These are phyloP conservation scores for Chrysanthemum lavandulifolium DNA, from an alignment of 129 eudicot species.

Conservation along the genomic window DNA sequence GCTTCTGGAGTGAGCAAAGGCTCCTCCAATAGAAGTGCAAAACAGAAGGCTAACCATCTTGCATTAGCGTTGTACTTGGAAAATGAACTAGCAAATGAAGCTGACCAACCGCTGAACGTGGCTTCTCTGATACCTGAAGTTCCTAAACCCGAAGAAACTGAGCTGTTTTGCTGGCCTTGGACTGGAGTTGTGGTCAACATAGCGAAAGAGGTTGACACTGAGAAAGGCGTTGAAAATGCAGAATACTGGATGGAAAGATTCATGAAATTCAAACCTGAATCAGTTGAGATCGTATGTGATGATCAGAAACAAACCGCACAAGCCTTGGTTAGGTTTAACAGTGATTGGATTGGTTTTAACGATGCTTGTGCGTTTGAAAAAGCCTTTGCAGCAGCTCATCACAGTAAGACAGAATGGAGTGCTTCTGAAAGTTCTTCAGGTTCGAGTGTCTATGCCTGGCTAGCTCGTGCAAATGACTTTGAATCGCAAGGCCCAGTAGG, in stretches of 20 bases:
- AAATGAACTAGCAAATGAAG: constrained; percentile 48
- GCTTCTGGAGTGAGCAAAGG: constrained; percentile 84
- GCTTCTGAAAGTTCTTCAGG: constrained; percentile 16
- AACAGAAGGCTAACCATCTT: constrained; percentile 82
- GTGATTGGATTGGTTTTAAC: too few relatives aligned
- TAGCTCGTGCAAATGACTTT: constrained; percentile 77
- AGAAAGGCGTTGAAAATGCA: constrained; percentile 21
- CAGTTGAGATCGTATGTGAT: constrained; percentile 48
- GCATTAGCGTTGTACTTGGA: constrained; percentile 70
- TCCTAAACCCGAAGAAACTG: constrained; percentile 32
- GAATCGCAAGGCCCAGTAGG: constrained; percentile 55
- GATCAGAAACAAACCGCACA: constrained; percentile 30
- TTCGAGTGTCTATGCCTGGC: constrained; percentile 68
- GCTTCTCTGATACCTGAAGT: constrained; percentile 35
- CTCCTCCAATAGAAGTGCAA: constrained; percentile 74
- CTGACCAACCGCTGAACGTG: constrained; percentile 35
- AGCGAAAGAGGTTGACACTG: constrained; percentile 30
- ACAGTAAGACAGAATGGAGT: too few relatives aligned
- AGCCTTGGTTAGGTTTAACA: constrained; percentile 49
- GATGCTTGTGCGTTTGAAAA: too few relatives aligned
- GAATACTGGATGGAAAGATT: constrained; percentile 61
- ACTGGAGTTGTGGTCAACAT: constrained; percentile 61
- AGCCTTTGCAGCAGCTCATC: too few relatives aligned
- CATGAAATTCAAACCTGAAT: constrained; percentile 59
- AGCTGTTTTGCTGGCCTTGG: constrained; percentile 82